Conservation (phyloP, 495 filamentous ascomycete species). For the Xylaria grammica region DNA sequence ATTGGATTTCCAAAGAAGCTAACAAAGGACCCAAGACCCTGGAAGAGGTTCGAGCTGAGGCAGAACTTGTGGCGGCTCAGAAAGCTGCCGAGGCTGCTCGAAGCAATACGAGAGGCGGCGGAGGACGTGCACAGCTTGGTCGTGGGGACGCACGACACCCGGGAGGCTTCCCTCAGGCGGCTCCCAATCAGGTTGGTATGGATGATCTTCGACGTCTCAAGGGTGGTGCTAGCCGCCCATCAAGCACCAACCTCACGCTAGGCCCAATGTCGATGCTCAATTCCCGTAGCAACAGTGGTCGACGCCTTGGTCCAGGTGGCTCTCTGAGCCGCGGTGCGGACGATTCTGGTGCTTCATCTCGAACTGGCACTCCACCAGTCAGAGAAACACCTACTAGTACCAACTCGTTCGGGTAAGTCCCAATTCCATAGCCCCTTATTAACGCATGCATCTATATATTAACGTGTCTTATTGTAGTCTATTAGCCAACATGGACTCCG, state of each 20-base stretch:
- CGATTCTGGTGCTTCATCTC: slow-evolving; percentile 75
- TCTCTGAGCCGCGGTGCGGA: slow-evolving; percentile 73
- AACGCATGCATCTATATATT: slow-evolving; percentile 9
- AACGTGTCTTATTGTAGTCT: slow-evolving; percentile 42
- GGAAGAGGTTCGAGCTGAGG: slow-evolving; percentile 83
- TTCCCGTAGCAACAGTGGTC: slow-evolving; percentile 80
- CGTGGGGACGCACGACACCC: slow-evolving; percentile 86
- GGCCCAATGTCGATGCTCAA: slow-evolving; percentile 81
- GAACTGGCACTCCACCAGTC: slow-evolving; percentile 84
- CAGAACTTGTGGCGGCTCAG: slow-evolving; percentile 74
- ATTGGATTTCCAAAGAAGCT: slow-evolving; percentile 85
- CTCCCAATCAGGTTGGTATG: slow-evolving; percentile 77
- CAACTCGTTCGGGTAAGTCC: slow-evolving; percentile 88
- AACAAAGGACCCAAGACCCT: slow-evolving; percentile 97
- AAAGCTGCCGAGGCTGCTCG: slow-evolving; percentile 67
- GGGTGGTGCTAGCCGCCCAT: slow-evolving; percentile 55
- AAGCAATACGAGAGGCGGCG: slow-evolving; percentile 64
- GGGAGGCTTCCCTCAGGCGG: slow-evolving; percentile 63
- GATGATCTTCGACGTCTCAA: slow-evolving; percentile 87
- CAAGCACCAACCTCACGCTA: slow-evolving; percentile 70
- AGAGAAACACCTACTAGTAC: slow-evolving; percentile 70
- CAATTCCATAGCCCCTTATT: slow-evolving; percentile 12
- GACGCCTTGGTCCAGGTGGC: slow-evolving; percentile 75
- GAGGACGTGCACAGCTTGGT: slow-evolving; percentile 71
- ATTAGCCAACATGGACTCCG: slow-evolving; percentile 57